Evolutionary conservation across 1,284 basidiomycete species (phyloP).

Genomic region (Trichosporon faecale): DNA sequence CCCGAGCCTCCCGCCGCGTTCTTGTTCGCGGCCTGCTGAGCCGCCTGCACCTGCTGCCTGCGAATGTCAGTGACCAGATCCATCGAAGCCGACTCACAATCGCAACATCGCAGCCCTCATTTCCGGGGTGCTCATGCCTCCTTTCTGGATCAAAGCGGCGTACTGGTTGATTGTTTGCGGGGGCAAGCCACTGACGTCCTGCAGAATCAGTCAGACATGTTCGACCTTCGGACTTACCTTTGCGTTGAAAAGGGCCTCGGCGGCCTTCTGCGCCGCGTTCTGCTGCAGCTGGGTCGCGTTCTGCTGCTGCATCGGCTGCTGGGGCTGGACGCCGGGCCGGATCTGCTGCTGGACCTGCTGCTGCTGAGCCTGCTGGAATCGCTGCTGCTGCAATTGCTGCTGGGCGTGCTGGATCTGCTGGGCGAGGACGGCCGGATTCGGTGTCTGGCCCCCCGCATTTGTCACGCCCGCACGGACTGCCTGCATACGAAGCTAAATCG

Average conservation of each 20-base stretch:
- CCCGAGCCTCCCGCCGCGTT: conserved; percentile 9
- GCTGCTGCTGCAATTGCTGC: conserved; percentile 11
- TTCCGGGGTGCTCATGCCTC: conserved; percentile 18
- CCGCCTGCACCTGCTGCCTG: conserved; percentile 14
- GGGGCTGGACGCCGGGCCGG: background rate
- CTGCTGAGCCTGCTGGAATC: background rate
- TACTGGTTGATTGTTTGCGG: conserved; percentile 21
- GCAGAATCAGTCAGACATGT: background rate
- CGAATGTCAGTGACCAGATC: background rate
- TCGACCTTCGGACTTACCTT: conserved; percentile 16
- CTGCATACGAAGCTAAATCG: conserved; percentile 24
- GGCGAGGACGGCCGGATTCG: conserved; percentile 13
- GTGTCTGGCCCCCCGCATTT: conserved; percentile 16
- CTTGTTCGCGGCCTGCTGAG: conserved; percentile 14
- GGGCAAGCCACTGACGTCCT: conserved; percentile 17
- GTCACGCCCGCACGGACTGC: conserved; percentile 15
- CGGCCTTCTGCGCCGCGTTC: conserved; percentile 9
- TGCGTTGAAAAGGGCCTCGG: conserved; percentile 15
- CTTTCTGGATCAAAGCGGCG: conserved; percentile 14
- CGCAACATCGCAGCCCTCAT: conserved; percentile 17
- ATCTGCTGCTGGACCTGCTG: conserved; percentile 13
- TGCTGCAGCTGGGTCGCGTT: background rate
- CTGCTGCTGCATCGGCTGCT: conserved; percentile 10
- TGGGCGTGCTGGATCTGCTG: conserved; percentile 20
- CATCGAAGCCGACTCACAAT: background rate